phyloP scores from a whole-genome alignment of 345 rosid genomes.

The Citrus unshiu region DNA sequence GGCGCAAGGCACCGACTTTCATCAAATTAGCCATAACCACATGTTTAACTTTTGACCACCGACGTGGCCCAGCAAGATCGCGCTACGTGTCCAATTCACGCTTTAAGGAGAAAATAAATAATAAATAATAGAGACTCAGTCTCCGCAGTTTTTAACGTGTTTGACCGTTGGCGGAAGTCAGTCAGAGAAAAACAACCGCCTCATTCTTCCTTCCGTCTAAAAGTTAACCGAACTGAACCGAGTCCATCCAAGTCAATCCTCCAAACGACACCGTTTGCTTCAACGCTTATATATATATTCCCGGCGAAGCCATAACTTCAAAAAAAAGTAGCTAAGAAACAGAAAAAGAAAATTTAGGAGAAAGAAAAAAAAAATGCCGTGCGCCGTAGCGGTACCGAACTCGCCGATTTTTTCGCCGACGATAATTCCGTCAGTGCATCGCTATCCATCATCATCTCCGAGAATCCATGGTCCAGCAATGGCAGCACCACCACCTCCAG shows the following conservation, averaged over 20 bases:
- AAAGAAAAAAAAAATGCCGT: constrained; percentile 14
- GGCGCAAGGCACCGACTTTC: neutral
- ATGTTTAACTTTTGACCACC: neutral
- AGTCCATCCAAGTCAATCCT: constrained; percentile 5
- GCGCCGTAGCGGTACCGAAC: constrained; percentile 23
- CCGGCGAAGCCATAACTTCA: neutral
- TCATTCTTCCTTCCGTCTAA: neutral
- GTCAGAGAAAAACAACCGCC: neutral
- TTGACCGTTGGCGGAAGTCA: constrained; percentile 12
- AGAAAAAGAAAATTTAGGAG: neutral
- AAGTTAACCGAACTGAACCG: neutral
- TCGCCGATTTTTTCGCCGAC: constrained; percentile 43
- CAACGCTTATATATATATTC: neutral
- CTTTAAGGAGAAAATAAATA: neutral
- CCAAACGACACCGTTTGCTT: neutral
- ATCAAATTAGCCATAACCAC: neutral
- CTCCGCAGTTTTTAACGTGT: neutral
- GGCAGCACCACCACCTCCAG: neutral
- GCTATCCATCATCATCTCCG: constrained; percentile 20
- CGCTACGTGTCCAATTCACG: neutral
- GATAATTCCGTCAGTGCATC: constrained; percentile 14
- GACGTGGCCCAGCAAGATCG: neutral
- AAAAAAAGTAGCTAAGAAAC: neutral
- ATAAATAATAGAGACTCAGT: neutral
- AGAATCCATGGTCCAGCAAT: constrained; percentile 4